Conservation (phyloP, 352 stramenopile genomes). For the Globisporangium emineosum region DNA sequence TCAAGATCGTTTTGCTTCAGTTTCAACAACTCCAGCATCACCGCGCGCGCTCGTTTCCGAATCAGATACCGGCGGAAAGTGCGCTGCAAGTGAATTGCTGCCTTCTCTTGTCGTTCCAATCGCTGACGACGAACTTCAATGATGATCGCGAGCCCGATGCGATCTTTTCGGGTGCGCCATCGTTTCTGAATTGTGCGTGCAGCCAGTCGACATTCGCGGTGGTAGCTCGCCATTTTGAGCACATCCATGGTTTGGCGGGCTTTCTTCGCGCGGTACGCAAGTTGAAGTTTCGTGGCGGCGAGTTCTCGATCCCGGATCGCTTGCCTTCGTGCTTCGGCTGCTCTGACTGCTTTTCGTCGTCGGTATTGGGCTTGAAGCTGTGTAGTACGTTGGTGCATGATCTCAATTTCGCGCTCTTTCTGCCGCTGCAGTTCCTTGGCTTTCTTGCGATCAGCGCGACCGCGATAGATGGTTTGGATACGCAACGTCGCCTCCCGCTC, state of each 20-base stretch:
- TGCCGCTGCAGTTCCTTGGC: constrained; percentile 32
- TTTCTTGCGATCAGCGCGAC: constrained; percentile 40
- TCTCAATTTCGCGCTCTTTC: constrained; percentile 28
- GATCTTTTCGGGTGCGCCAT: constrained; percentile 47
- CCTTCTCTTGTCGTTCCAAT: constrained; percentile 27
- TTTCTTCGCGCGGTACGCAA: constrained; percentile 44
- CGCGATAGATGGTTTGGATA: constrained; percentile 62
- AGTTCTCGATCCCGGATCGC: constrained; percentile 28
- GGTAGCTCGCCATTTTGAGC: constrained; percentile 35
- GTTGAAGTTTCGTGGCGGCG: constrained; percentile 62
- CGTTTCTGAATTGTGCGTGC: constrained; percentile 46
- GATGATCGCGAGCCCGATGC: constrained; percentile 37
- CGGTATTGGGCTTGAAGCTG: constrained; percentile 55
- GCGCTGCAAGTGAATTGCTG: constrained; percentile 44
- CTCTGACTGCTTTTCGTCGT: constrained; percentile 31
- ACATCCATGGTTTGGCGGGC: constrained; percentile 41
- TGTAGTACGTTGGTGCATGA: constrained; percentile 35
- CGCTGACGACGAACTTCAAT: constrained; percentile 32
- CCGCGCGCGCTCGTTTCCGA: constrained; percentile 35
- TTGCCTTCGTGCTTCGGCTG: constrained; percentile 27
- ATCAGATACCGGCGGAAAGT: constrained; percentile 41
- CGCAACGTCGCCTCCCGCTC: constrained; percentile 39
- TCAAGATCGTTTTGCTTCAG: constrained; percentile 40
- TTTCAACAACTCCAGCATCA: constrained; percentile 47
- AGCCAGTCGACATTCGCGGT: constrained; percentile 33